Evolutionary conservation across 257 asterid genomes (phyloP), one percentile per base, ranked within the genome.

Genomic region (Cordia subcordata): DNA sequence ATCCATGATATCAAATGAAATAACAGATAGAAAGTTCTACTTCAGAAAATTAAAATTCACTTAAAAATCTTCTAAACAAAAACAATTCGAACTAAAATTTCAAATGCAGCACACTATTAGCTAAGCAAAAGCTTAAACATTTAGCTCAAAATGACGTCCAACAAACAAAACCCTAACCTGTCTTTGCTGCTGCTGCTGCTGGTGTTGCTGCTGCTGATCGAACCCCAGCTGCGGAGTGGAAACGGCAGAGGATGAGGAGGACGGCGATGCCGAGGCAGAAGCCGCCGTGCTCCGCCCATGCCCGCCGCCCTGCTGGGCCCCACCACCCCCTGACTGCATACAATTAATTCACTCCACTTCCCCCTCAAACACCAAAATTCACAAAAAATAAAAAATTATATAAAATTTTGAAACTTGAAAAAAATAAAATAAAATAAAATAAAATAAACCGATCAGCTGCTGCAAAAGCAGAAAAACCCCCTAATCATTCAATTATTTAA

Each of bases 321-420:
- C 95, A 64, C 88, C 94, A n/a, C n/a, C 94, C 98, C 67, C 57
- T 53, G 96, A 85, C 69, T 91, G 96, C 98, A 91, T 91, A 67
- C 72, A 61, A 67, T 27, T 55, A 46, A 33, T 57, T 33, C 51
- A 60, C 54, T 12, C 40, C 47, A 42, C 38, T 44, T 46, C 11
- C 14, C 53, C 49, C 56, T 64, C 23, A 55, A 39, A 23, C 55
- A 12, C 0, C 8, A 55, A 49, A 58, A 66, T 42, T 10, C 12
- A 42, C 3, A 10, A 42, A 42, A 42, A 42, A 3, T 2, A 14
- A 10, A 42, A 42, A 42, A 42, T 42, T 42, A 3, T n/a, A n/a
- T n/a, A n/a, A n/a, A 42, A 11, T 42, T 10, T 42, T 10, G 10
- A 42, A 42, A 42, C 10, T n/a, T n/a, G n/a, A n/a, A 42, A 1